Evolutionary conservation across 352 stramenopile genomes (phyloP), one percentile per base, ranked within the genome.

Genomic region (Blastocystis hominis): DNA sequence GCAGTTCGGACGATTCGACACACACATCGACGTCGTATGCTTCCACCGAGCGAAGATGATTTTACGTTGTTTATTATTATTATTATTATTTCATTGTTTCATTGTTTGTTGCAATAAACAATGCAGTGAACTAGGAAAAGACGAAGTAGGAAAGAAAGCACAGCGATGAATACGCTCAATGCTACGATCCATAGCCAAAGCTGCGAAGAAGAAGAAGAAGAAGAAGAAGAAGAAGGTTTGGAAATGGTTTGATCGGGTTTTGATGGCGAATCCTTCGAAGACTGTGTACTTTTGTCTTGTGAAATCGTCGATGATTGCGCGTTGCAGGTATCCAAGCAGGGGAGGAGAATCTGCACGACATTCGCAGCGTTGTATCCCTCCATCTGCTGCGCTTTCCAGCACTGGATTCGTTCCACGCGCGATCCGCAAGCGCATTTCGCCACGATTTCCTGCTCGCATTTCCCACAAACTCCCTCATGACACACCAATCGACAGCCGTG

Each of bases 11-110:
- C 13, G 6, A 17, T 36, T 44, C 30, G 6, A 84, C 44, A 9
- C 72, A 84, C 55, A 42, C n/a, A 6, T 84, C 72, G 17, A 84
- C 72, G 9, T 84, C 72, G 38, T 84, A 84, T 69, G 72, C 72
- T 24, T 69, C 72, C 4, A 84, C 72, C 17, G 42, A 34, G 20
- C 53, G 72, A 54, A 34, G 72, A 54, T 84, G 46, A 84, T 84
- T 44, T 50, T 30, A 30, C 24, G 9, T 64, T 72, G 17, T 55
- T 55, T 38, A 77, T 30, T 77, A 70, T 70, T 36, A 4, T 70
- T 6, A 30, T 30, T 30, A 30, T 30, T 30, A 30, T 30, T 30
- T 30, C 24, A 40, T 2, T 0, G 17, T 56, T 78, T 9, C 3
- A 7, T 56, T 78, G 68, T 78, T 78, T 78, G 68, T 46, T 61